A percentile compares a stretch with the other conserved stretches of the same genome.
phyloP scores from a whole-genome alignment of 352 stramenopile genomes.

The Pythium insidiosum region DNA sequence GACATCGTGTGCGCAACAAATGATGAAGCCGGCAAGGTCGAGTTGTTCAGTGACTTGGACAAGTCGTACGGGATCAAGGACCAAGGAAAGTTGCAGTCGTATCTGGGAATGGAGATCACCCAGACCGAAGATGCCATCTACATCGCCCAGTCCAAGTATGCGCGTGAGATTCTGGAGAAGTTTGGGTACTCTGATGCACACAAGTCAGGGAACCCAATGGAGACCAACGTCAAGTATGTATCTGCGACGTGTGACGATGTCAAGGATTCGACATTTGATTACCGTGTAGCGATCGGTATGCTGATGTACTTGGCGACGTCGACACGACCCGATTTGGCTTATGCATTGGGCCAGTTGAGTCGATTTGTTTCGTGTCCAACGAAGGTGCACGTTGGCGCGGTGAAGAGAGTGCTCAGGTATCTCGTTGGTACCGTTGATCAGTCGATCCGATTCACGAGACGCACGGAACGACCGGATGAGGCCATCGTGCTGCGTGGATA shows the following conservation, averaged over 20 bases:
- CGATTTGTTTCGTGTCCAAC: conserved; percentile 10
- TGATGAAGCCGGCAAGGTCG: conserved; percentile 7
- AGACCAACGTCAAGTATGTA: not conserved
- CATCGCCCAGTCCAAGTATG: conserved; percentile 5
- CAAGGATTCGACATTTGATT: conserved; percentile 8
- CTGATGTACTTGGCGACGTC: conserved; percentile 22
- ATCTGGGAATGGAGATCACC: conserved; percentile 2
- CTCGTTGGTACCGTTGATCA: conserved; percentile 1
- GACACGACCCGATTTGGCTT: conserved; percentile 17
- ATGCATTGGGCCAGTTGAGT: conserved; percentile 17
- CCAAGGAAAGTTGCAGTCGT: conserved; percentile 7
- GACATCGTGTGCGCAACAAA: conserved; percentile 19
- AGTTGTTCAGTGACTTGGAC: conserved; percentile 11
- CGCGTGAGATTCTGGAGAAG: conserved; percentile 1
- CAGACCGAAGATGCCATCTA: not conserved
- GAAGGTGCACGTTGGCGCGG: conserved; percentile 2
- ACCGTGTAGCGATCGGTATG: conserved; percentile 9
- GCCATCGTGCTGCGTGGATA: conserved; percentile 1
- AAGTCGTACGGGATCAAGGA: conserved; percentile 18
- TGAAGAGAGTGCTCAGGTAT: conserved; percentile 8
- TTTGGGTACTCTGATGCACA: conserved; percentile 1
- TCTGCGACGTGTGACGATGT: not conserved
- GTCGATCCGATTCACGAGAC: not conserved
- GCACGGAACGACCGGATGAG: not conserved
- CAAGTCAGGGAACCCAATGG: not conserved